Evolutionary conservation across 768 basidiomycete genomes (phyloP).

Genomic region (Trichaptum fuscoviolaceum): DNA sequence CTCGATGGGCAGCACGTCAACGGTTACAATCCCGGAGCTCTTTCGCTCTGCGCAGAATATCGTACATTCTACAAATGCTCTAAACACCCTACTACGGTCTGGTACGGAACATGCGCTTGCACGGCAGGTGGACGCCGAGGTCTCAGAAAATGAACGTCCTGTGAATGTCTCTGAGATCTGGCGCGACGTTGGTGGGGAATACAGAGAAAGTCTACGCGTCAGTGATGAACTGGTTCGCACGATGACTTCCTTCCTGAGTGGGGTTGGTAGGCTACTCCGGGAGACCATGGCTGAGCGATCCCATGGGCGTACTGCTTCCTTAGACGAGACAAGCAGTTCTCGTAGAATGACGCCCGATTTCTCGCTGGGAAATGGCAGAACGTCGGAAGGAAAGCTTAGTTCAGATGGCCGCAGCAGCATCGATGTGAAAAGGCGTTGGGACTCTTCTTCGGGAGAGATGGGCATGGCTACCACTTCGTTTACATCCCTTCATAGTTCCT

Average conservation of each 20-base stretch:
- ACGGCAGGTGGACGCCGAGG: constrained; percentile 71
- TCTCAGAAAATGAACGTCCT: constrained; percentile 37
- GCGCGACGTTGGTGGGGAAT: constrained; percentile 65
- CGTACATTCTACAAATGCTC: constrained; percentile 57
- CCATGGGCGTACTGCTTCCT: constrained; percentile 48
- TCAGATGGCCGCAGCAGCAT: constrained; percentile 31
- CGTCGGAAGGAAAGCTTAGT: constrained; percentile 52
- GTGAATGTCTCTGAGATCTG: constrained; percentile 53
- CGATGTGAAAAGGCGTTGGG: constrained; percentile 41
- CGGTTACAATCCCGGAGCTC: constrained; percentile 46
- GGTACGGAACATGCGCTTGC: constrained; percentile 60
- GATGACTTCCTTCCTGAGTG: constrained; percentile 71
- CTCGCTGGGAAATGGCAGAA: constrained; percentile 34
- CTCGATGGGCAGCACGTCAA: constrained; percentile 32
- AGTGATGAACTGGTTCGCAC: constrained; percentile 78
- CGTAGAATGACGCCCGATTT: constrained; percentile 30
- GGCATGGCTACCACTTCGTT: constrained; percentile 21
- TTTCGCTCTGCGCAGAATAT: constrained; percentile 57
- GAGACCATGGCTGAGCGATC: constrained; percentile 41
- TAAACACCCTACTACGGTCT: constrained; percentile 55
- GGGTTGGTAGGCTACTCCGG: constrained; percentile 62
- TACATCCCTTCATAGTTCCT: constrained; percentile 23
- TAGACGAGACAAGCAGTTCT: constrained; percentile 42
- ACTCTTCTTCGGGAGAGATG: constrained; percentile 22
- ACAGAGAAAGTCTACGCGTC: constrained; percentile 61